Base-by-base conservation (phyloP, 2,329 filamentous ascomycete species). In the Claviceps maximensis region DNA sequence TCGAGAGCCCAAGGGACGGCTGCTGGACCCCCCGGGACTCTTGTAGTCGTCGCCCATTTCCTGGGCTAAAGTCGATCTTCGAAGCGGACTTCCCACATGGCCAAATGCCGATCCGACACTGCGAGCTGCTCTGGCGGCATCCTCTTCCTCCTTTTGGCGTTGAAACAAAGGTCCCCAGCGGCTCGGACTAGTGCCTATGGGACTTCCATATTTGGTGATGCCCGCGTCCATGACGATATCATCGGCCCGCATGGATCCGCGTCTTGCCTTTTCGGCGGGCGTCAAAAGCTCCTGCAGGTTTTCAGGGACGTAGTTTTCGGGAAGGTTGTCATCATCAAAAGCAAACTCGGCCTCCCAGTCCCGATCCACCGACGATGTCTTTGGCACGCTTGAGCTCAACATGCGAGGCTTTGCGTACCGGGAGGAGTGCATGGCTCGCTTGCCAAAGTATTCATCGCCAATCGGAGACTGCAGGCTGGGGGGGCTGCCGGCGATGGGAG, bases 391-490 rank as follows among this genome's bases (percentile, higher is more conserved):
- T 76, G 86, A 66, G 78, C 84, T 74, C 70, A 87, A 67, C 74
- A 80, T 61, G 68, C 83, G 74, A 73, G 89, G 69, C 80, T 89
- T 73, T 63, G 80, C 58, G 73, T 81, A 76, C 69, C 82, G 71
- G 70, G 84, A 74, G 66, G 84, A 78, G 74, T 82, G 75, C 86
- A 89, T 75, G 70, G 80, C 60, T 70, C 89, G 74, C 77, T 88
- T 69, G 71, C 87, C 69, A 73, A 84, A 78, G 76, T 80, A 82
- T 60, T 84, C 79, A 47, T 81, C 78, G 53, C 63, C 64, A 44
- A 64, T 67, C 47, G 74, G 58, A 76, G 82, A 56, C 75, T 79
- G 57, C 77, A 75, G 56, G 72, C 72, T 67, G 15, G 73, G 71
- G 1, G 74, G 69, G 65, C 77, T 71, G 62, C 71, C 67, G 54